Percentiles rank a stretch among this genome's conserved stretches.
Evolutionary conservation across 139 green algal genomes (phyloP).

Genomic region (Coelastrella sp.): DNA sequence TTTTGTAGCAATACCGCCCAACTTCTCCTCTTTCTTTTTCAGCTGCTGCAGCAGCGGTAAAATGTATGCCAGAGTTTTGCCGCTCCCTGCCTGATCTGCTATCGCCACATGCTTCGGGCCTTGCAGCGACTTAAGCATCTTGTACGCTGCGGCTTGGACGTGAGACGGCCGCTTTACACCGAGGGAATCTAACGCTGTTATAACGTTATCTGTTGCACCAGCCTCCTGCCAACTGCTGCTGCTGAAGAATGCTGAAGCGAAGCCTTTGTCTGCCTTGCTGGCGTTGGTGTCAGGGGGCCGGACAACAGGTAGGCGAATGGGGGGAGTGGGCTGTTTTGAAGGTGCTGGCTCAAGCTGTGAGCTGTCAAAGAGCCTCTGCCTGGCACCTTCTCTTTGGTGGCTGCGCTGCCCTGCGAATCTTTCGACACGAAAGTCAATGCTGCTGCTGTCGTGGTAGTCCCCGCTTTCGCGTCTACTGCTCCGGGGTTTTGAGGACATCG

Average conservation of each 20-base stretch:
- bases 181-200: conserved; percentile 65
- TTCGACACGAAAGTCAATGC: not conserved
- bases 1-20: conserved; percentile 46
- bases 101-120: conserved; percentile 67
- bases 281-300: not conserved
- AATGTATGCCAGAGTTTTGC: conserved; percentile 95
- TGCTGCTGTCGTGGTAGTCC: not conserved
- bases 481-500: not conserved
- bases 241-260: conserved; percentile 67
- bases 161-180: conserved; percentile 80
- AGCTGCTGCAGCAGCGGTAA: conserved; percentile 83
- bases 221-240: conserved; percentile 51
- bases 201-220: conserved; percentile 63
- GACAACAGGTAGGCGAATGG: conserved; percentile 18
- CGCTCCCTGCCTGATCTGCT: conserved; percentile 90
- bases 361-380: not conserved
- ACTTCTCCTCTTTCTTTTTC: conserved; percentile 57
- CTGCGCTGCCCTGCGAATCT: not conserved
- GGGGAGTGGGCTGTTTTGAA: not conserved
- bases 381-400: not conserved
- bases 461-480: not conserved
- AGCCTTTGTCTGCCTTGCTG: not conserved
- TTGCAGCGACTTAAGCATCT: not conserved
- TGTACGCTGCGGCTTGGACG: conserved; percentile 62
- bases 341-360: conserved; percentile 10